These are phyloP conservation scores for Juncus inflexus DNA, from an alignment of 176 grass and related monocot species.

Conservation along the genomic window DNA sequence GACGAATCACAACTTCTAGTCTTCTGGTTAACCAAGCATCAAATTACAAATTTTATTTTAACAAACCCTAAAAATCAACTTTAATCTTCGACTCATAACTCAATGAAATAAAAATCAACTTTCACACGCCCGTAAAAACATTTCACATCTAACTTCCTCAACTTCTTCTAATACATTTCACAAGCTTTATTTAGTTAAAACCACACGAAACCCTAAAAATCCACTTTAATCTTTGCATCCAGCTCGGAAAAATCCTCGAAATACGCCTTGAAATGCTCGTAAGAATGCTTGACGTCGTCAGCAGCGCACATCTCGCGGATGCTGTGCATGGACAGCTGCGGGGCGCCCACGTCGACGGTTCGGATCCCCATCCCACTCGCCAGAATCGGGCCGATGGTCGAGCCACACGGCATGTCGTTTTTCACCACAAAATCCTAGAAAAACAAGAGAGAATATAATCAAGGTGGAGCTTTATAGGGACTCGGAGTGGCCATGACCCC, in stretches of 20 bases:
- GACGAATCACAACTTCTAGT: no score
- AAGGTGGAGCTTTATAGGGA: no score
- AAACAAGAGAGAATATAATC: neutral
- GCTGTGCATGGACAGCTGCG: constrained; percentile 92
- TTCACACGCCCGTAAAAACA: no score
- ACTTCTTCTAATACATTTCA: no score
- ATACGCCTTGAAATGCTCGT: constrained; percentile 94
- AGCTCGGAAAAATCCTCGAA: constrained; percentile 76
- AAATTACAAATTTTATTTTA: no score
- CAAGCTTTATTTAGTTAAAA: neutral
- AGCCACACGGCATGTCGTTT: constrained; percentile 90
- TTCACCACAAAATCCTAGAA: constrained; percentile 95
- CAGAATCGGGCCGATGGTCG: constrained; percentile 92
- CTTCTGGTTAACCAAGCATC: no score
- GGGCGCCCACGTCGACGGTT: constrained; percentile 81
- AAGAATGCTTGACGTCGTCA: constrained; percentile 63
- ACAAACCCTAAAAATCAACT: no score
- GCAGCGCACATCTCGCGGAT: constrained; percentile 94
- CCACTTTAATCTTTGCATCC: constrained; percentile 61
- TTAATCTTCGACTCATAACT: no score
- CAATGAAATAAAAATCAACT: no score
- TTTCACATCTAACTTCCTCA: no score
- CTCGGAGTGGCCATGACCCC: no score
- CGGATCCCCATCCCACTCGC: constrained; percentile 87
- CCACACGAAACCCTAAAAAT: constrained; percentile 25